phyloP scores from a whole-genome alignment of 169 alveolate species.

The Eimeria acervulina region DNA sequence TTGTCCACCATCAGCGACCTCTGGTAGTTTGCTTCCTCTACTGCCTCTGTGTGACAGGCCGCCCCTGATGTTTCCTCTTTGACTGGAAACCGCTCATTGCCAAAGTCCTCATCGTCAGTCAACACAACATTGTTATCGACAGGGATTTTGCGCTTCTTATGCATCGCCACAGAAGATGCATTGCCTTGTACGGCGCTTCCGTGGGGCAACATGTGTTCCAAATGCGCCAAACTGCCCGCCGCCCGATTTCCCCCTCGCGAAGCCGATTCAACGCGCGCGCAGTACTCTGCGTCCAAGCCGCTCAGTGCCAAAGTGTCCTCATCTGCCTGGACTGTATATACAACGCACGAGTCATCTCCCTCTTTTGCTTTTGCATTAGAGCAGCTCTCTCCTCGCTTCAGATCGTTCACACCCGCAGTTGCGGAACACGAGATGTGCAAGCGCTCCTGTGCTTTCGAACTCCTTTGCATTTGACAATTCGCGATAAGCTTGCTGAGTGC shows the following conservation, averaged over 20 bases:
- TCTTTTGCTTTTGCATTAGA: not conserved
- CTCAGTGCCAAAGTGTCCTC: constrained; percentile 69
- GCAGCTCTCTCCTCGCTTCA: not conserved
- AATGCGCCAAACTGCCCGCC: not conserved
- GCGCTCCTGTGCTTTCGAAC: not conserved
- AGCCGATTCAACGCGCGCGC: constrained; percentile 65
- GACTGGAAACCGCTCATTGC: constrained; percentile 24
- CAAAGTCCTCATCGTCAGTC: constrained; percentile 35
- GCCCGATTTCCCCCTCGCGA: constrained; percentile 28
- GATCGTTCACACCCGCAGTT: not conserved
- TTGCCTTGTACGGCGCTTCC: constrained; percentile 15
- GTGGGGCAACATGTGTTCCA: not conserved
- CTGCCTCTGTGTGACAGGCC: constrained; percentile 9
- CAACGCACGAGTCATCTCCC: constrained; percentile 10
- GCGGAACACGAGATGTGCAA: not conserved
- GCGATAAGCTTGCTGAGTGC: constrained; percentile 20
- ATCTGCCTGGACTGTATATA: constrained; percentile 73
- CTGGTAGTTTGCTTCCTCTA: constrained; percentile 35
- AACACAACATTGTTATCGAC: not conserved
- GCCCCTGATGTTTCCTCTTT: not conserved
- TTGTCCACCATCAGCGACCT: constrained; percentile 71
- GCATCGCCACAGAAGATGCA: not conserved
- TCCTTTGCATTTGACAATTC: not conserved
- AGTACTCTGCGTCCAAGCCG: constrained; percentile 73
- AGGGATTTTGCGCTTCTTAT: constrained; percentile 16